These are phyloP conservation scores for Xylaria sp. DNA, from an alignment of 2,329 filamentous ascomycete genomes.

Conservation along the genomic window DNA sequence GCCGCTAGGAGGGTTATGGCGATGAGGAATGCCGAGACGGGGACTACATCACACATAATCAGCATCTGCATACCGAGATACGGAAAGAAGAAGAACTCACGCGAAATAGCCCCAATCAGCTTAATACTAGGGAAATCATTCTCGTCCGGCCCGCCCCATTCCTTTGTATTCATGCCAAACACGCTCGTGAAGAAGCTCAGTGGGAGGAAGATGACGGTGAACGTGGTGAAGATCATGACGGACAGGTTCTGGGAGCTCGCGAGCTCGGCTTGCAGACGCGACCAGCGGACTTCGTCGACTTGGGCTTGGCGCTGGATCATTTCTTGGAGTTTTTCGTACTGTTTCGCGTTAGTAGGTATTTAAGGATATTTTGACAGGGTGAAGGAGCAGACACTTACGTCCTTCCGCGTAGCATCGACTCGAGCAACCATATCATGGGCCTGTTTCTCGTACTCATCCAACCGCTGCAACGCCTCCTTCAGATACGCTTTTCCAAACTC, in stretches of 20 bases:
- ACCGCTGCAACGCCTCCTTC: constrained; percentile 44
- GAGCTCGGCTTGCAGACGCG: constrained; percentile 56
- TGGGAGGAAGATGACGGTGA: constrained; percentile 59
- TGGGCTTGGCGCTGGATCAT: constrained; percentile 63
- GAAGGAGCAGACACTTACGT: constrained; percentile 34
- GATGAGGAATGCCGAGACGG: constrained; percentile 45
- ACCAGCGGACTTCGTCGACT: constrained; percentile 60
- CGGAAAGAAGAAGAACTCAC: constrained; percentile 19
- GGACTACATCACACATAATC: constrained; percentile 32
- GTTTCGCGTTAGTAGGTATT: neutral
- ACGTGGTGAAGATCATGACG: constrained; percentile 61
- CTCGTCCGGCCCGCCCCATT: constrained; percentile 47
- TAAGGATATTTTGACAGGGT: accelerated
- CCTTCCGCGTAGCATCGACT: constrained; percentile 53
- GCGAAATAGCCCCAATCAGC: constrained; percentile 44
- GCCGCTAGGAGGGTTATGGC: constrained; percentile 47
- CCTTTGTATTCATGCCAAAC: constrained; percentile 59
- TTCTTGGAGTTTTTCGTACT: constrained; percentile 60
- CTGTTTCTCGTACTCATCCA: constrained; percentile 52
- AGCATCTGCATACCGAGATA: neutral
- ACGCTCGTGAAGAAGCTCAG: constrained; percentile 60
- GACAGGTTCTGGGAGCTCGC: constrained; percentile 57
- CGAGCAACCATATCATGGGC: constrained; percentile 53
- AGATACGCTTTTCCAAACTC: constrained; percentile 48
- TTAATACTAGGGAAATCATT: constrained; percentile 39